A percentile compares a stretch with the other conserved stretches of the same genome.
These are phyloP conservation scores for Neopestalotiopsis sp. DNA, from an alignment of 2,329 filamentous ascomycete species.

Conservation along the genomic window DNA sequence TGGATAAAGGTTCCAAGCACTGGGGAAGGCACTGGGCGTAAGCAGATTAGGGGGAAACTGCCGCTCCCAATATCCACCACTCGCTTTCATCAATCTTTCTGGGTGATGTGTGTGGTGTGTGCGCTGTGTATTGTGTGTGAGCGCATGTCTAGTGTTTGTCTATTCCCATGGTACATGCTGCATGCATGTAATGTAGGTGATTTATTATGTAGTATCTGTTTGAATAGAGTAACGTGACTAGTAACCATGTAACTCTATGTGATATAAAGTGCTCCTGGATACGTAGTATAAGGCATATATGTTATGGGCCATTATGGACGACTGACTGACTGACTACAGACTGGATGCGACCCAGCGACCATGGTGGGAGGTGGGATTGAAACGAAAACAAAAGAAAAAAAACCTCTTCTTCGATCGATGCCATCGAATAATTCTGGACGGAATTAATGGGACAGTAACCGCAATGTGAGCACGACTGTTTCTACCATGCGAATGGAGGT, in stretches of 20 bases:
- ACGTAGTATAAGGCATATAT: background rate
- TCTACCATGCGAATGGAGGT: background rate
- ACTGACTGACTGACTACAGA: background rate
- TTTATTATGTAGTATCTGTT: background rate
- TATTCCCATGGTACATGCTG: no score
- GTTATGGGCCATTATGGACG: no score
- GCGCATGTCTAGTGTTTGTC: no score
- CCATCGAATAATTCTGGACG: background rate
- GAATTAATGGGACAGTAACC: background rate
- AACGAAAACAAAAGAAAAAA: background rate
- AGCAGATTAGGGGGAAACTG: background rate
- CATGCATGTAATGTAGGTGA: background rate
- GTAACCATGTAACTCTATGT: background rate
- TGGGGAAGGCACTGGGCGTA: background rate
- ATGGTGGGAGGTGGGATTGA: background rate
- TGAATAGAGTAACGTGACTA: background rate
- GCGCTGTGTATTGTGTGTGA: background rate
- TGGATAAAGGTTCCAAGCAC: background rate
- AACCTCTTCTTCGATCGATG: background rate
- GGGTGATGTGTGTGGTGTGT: background rate
- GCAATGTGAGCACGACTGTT: background rate
- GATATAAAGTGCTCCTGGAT: no score
- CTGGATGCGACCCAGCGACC: background rate
- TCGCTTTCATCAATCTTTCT: no score
- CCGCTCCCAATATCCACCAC: constrained; percentile 16